Evolutionary conservation across 345 rosid species (phyloP).

Genomic region (Lenwebbia sp.): DNA sequence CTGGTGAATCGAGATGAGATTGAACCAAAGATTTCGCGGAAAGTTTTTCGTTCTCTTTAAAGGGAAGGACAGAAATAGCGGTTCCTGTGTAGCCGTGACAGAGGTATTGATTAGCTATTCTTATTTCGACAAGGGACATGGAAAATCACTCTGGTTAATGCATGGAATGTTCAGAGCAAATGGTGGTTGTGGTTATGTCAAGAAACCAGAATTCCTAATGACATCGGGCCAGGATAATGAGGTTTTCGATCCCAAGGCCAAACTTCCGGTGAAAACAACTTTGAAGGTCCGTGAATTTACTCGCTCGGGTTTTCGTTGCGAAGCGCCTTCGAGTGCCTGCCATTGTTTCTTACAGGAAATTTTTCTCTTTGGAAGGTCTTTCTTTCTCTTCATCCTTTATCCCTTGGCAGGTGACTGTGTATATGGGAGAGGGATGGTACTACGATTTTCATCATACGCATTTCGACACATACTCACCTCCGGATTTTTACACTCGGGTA

Average conservation of each 20-base stretch:
- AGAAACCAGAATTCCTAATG: slow-evolving; percentile 30
- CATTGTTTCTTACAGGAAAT: not conserved
- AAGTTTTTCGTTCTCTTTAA: not conserved
- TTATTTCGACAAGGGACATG: slow-evolving; percentile 16
- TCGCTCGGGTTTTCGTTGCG: not conserved
- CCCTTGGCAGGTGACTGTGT: slow-evolving; percentile 19
- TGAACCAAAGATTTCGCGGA: not conserved
- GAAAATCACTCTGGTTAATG: slow-evolving; percentile 34
- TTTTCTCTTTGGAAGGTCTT: not conserved
- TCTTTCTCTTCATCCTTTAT: not conserved
- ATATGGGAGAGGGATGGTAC: slow-evolving; percentile 39
- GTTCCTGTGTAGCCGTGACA: not conserved
- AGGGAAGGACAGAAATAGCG: not conserved
- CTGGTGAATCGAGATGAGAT: not conserved
- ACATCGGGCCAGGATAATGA: slow-evolving; percentile 1
- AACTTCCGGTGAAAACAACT: slow-evolving; percentile 15
- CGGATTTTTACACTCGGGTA: slow-evolving; percentile 29
- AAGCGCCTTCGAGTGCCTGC: not conserved
- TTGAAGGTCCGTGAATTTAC: slow-evolving; percentile 12
- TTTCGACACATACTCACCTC: slow-evolving; percentile 29
- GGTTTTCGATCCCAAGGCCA: slow-evolving; percentile 24
- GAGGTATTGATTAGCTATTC: not conserved
- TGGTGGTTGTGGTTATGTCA: slow-evolving; percentile 34
- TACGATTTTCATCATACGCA: slow-evolving; percentile 24
- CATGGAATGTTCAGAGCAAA: slow-evolving; percentile 38